Base-by-base conservation (phyloP, 1,284 basidiomycete genomes). In the Malassezia japonica region DNA sequence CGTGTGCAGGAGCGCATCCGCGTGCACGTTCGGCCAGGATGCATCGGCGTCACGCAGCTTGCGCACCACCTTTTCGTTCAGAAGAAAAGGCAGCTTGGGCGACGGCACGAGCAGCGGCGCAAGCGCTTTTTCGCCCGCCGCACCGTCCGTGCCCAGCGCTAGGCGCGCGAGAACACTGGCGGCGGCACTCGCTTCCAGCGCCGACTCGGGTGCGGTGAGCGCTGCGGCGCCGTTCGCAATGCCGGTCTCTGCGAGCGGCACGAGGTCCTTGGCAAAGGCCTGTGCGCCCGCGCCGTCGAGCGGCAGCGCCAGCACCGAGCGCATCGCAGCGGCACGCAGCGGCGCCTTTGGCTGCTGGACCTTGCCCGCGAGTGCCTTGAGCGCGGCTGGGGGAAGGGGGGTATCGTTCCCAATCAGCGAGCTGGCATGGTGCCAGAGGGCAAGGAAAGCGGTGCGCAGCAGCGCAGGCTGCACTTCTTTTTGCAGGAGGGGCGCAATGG, bases 81-180 rank as follows among this genome's bases (percentile, higher is more conserved):
- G 52, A 10, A 72, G 60, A 57, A 72, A 72, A 36, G 69, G 69
- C 16, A 64, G 62, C 50, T 71, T 72, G 20, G 61, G 56, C 8
- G 50, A 49, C 24, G 54, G 46, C 8, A 55, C 49, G 12, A 65
- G 36, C 15, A 71, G 48, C 24, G 50, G 28, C n/a, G 23, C 8
- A 13, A 40, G 38, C 23, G 28, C 24, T 23, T 5, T 9, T 6
- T 13, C 18, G 6, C 10, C 38, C n/a, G 23, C 24, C n/a, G 15
- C 23, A 9, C 8, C 24, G 6, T 20, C 38, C 13, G 54, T 5
- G 60, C 61, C n/a, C 31, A 42, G 10, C 29, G 34, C 32, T 25
- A 39, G n/a, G 47, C 52, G 13, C 13, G 46, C 20, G 2, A 44
- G 34, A 8, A 44, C 27, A 23, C 35, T n/a, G 9, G 48, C 31